Evolutionary conservation across 108 stramenopile genomes (phyloP), one percentile per base, ranked within the genome.

Genomic region (Cyclotella atomus): DNA sequence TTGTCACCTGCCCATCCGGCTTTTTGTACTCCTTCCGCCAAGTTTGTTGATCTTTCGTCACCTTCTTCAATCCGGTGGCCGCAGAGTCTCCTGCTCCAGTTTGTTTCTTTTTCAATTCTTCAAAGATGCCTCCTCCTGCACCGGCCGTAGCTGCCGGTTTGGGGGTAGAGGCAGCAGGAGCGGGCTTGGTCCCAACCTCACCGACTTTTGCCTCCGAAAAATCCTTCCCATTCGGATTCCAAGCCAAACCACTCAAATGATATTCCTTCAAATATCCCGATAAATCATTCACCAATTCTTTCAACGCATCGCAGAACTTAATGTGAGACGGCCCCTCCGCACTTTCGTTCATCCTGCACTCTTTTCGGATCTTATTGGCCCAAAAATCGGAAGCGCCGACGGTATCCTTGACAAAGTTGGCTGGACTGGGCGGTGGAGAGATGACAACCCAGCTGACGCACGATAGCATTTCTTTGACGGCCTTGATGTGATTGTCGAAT

Each of bases 361-460:
- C 91, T 80, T 96, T 94, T 32, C 98, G 82, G 69, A 98, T 92
- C 60, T 95, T 93, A 85, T 98, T 98, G 45, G 92, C 87, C 95
- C 96, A 97, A 81, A 94, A 97, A 53, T 97, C 97, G n/a, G 87
- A 80, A 12, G 89, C 89, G 12, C 93, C 97, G 65, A 96, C 68
- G 19, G 89, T 89, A 36, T 95, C 95, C 59, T 91, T 91, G 47
- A 90, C 89, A 65, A 91, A 92, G 20, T 65, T 75, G 10, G 81
- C 81, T 6, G 93, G 93, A 24, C 85, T 65, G n/a, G 83, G 66
- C 25, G 93, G 91, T 29, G 93, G 79, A 3, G 50, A 59, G 45
- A 88, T 76, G 29, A 86, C 70, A 21, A 95, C 84, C 93, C 93
- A 95, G 33, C 88, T 89, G 15, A 91, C 65, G 43, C 85, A 89